Base-by-base conservation (phyloP, 2,329 filamentous ascomycete genomes). In the Didymella keratinophila region DNA sequence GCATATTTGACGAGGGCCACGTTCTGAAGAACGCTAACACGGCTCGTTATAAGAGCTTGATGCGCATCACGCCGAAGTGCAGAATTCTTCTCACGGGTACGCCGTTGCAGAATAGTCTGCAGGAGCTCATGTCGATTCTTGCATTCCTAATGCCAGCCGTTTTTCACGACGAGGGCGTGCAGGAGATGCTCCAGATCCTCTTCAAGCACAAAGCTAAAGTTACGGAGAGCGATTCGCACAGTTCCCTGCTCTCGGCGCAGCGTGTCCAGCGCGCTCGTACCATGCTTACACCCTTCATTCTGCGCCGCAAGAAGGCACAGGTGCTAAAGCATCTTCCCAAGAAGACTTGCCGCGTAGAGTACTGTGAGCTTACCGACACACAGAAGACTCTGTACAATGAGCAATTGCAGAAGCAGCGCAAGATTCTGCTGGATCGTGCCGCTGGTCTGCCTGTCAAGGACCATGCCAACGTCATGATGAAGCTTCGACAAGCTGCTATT, bases 1-100 rank as follows among this genome's bases (percentile, higher is more conserved):
- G 85, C 67, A 89, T 99, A 11, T 99, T 93, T 70, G 95, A 99
- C 72, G 95, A 99, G 78, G 95, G 94, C 0, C 95, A 99, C 77
- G 88, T 92, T 71, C 81, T 99, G 75, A 96, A 97, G 79, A 98
- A 97, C 73, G 88, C 89, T 2, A 87, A 88, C 45, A 96, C 93
- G 0, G 87, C 91, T 52, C 84, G 92, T 6, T 97, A 97, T 76
- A 86, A 87, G 69, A 89, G 91, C 60, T 82, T 98, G 51, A 87
- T 91, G 70, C 84, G 86, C 34, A 93, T 99, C 52, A 85, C 85
- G 0, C 89, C 92, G 0, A 80, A 86, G n/a, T 97, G 95, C 83
- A 88, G 93, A 61, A 85, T 99, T 49, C 83, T 99, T 4, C 84
- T 99, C 25, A 92, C 89, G 27, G 95, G 95, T 41, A 99, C 95